Evolutionary conservation across 2,329 filamentous ascomycete species (phyloP).

Genomic region (Zymoseptoria passerinii): DNA sequence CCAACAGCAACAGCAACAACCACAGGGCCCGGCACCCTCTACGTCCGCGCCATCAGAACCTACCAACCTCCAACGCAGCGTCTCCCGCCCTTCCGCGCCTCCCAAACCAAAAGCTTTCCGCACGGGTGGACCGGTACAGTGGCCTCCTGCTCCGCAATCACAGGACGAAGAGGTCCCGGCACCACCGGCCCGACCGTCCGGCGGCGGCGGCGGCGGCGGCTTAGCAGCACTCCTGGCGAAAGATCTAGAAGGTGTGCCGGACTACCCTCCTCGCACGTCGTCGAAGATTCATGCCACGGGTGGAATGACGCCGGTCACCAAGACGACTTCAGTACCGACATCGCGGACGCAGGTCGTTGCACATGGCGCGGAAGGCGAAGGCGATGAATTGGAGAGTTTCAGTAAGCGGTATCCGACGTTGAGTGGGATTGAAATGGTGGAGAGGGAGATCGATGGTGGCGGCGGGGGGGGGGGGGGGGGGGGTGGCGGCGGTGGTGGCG

Average conservation of each 20-base stretch:
- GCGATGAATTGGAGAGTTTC: slow-evolving; percentile 43
- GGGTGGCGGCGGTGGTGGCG: slow-evolving; percentile 4
- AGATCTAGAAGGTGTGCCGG: slow-evolving; percentile 31
- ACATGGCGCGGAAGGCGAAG: background rate
- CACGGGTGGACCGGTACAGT: slow-evolving; percentile 32
- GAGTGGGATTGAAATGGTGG: slow-evolving; percentile 77
- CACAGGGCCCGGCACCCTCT: slow-evolving; percentile 1
- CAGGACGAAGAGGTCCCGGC: background rate
- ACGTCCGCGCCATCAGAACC: slow-evolving; percentile 3
- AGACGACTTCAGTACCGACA: background rate
- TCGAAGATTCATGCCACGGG: background rate
- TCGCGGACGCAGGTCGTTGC: background rate
- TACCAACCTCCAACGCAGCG: slow-evolving; percentile 16
- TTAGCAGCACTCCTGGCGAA: slow-evolving; percentile 31
- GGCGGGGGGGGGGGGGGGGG: background rate
- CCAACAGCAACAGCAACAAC: slow-evolving; percentile 5
- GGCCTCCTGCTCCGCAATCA: slow-evolving; percentile 11
- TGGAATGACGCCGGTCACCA: background rate
- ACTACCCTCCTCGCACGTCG: slow-evolving; percentile 20
- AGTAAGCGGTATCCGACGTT: slow-evolving; percentile 80
- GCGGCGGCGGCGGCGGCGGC: slow-evolving; percentile 13
- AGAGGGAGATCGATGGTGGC: slow-evolving; percentile 34
- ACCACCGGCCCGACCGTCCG: background rate
- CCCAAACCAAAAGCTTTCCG: slow-evolving; percentile 54
- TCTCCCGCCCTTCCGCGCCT: slow-evolving; percentile 46